Evolutionary conservation across 2,329 filamentous ascomycete species (phyloP), one percentile per base, ranked within the genome.

Genomic region (Verticillium nonalfalfae): DNA sequence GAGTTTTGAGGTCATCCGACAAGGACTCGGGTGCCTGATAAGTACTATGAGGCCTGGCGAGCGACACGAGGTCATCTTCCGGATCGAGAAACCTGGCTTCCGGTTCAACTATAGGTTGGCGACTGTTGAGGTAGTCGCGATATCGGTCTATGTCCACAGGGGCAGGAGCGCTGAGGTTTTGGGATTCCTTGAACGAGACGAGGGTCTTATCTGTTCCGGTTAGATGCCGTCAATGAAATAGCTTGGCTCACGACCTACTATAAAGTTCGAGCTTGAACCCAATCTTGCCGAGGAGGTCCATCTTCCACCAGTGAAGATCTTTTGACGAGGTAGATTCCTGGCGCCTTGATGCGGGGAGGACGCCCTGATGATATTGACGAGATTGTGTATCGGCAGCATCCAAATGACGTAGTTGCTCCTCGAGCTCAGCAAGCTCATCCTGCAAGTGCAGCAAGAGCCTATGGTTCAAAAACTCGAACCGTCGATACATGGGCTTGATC

Each of bases 381-480:
- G 72, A 75, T 63, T 81, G 77, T 0, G 83, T 83, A 66, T 86
- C 84, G 1, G 76, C 74, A 21, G 75, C 76, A 68, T 97, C 93
- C 1, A 95, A 75, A 0, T 80, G 78, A 18, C 85, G 83, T 1
- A 97, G 81, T 61, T 93, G 86, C 68, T 92, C 88, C 73, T 97
- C 93, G 40, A 96, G 79, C 68, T 94, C 89, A 35, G 82, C 81
- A 18, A 97, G 85, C 72, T 96, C 91, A 70, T 96, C 92, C 73
- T 97, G 93, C 15, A 96, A 80, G 64, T 95, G 88, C 0, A 97
- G 79, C 2, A 97, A 77, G 2, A 96, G 77, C 2, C 93, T 87
- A 71, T 96, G 92, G 68, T 95, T 93, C 18, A 97, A 77, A 11
- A 85, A 82, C 71, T 91, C 88, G 69, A 97, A 97, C 61, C 88